phyloP scores from a whole-genome alignment of 2,329 filamentous ascomycete species.

The Hypoxylon sp. region DNA sequence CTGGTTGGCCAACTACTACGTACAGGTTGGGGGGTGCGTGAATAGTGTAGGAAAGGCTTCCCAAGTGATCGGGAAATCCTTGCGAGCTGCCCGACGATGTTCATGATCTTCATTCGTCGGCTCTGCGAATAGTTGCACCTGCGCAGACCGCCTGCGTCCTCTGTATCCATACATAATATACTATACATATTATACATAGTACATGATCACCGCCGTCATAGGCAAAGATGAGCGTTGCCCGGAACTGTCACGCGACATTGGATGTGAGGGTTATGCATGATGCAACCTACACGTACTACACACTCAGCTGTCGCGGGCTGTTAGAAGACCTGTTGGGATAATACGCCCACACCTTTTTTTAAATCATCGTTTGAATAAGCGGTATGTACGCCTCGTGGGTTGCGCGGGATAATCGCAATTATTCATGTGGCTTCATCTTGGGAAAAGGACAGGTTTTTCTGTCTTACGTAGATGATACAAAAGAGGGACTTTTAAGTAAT shows the following conservation, averaged over 20 bases:
- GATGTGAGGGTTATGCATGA: constrained; percentile 45
- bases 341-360: constrained; percentile 32
- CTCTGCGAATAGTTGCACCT: constrained; percentile 34
- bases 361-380: constrained; percentile 19
- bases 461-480: not conserved
- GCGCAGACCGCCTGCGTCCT: constrained; percentile 32
- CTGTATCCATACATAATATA: constrained; percentile 2
- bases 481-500: not conserved
- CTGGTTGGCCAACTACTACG: constrained; percentile 6
- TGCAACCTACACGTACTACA: constrained; percentile 38
- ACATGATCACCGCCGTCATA: constrained; percentile 21
- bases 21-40: constrained; percentile 17
- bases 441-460: constrained; percentile 3
- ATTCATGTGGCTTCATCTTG: constrained; percentile 16
- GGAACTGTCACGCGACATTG: constrained; percentile 44
- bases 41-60: constrained; percentile 23
- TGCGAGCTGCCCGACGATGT: constrained; percentile 23
- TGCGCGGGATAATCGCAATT: constrained; percentile 23
- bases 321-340: constrained; percentile 20
- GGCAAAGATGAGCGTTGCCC: constrained; percentile 38
- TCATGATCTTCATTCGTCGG: constrained; percentile 37
- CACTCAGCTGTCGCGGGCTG: constrained; percentile 15
- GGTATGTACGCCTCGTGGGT: constrained; percentile 28
- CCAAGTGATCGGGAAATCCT: constrained; percentile 26
- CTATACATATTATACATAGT: constrained; percentile 1